phyloP scores from a whole-genome alignment of 768 basidiomycete species.

The Suillus spraguei region DNA sequence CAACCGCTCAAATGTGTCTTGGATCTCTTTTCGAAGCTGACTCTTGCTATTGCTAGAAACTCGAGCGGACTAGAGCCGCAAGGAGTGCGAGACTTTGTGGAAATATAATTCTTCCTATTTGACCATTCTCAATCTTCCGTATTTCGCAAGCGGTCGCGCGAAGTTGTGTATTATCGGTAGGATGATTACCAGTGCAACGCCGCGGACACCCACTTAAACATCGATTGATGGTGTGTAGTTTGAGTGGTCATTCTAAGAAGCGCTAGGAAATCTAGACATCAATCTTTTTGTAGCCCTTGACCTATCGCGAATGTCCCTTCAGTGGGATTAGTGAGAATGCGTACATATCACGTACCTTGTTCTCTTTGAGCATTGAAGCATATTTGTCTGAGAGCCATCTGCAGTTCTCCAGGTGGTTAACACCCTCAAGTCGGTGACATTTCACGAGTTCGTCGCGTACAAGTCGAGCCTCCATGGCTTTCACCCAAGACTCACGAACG shows the following conservation, averaged over 20 bases:
- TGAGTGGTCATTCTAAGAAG: constrained; percentile 5
- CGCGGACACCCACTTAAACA: constrained; percentile 1
- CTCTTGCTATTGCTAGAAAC: not conserved
- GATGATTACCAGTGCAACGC: not conserved
- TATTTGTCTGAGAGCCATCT: constrained; percentile 86
- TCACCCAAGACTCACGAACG: constrained; percentile 92
- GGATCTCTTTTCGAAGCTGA: not conserved
- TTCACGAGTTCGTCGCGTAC: constrained; percentile 87
- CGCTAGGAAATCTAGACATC: constrained; percentile 42
- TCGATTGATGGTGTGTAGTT: not conserved
- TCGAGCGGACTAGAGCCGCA: not conserved
- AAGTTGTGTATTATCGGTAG: not conserved
- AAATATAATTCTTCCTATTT: not conserved
- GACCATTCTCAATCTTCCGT: not conserved
- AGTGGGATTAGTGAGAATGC: not conserved
- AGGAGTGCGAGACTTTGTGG: not conserved
- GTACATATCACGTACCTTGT: constrained; percentile 60
- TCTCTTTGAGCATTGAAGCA: constrained; percentile 72
- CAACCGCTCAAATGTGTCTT: not conserved
- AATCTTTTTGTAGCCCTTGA: constrained; percentile 84
- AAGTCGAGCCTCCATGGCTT: constrained; percentile 89
- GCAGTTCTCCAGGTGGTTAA: constrained; percentile 91
- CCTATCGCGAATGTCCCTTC: constrained; percentile 44
- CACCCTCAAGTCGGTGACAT: constrained; percentile 89
- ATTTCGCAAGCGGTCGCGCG: not conserved